phyloP scores from a whole-genome alignment of 495 filamentous ascomycete genomes.

The Aspergillus carlsbadensis region DNA sequence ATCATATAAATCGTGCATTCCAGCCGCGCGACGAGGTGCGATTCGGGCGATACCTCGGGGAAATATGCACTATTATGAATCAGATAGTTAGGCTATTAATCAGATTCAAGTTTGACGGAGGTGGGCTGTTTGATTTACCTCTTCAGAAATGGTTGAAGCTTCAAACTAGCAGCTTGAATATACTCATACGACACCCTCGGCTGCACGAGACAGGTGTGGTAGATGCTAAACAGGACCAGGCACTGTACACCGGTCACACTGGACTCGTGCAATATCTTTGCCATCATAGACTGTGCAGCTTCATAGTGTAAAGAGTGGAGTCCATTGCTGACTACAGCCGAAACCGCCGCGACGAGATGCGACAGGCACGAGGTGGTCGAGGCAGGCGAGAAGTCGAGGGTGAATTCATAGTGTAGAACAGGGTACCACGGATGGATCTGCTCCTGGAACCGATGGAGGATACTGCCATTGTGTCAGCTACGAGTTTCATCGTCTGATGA shows the following conservation, averaged over 20 bases:
- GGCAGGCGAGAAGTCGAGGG: not conserved
- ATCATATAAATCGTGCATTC: not conserved
- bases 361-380: constrained; percentile 2
- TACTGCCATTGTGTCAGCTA: no score
- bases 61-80: not conserved
- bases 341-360: not conserved
- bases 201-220: not conserved
- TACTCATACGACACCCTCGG: not conserved
- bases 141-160: not conserved
- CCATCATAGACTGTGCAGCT: not conserved
- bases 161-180: not conserved
- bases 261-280: not conserved
- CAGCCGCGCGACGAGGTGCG: not conserved
- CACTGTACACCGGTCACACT: constrained; percentile 8
- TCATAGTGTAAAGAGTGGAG: not conserved
- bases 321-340: no score
- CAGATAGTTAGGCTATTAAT: no score
- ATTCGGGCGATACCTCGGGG: not conserved
- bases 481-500: no score
- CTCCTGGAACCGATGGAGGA: not conserved
- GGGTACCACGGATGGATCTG: constrained; percentile 4
- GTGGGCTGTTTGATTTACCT: no score
- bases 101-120: no score
- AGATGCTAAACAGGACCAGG: constrained; percentile 5
- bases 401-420: not conserved